Conservation (phyloP, 2,329 filamentous ascomycete species). For the Didymella sp. region DNA sequence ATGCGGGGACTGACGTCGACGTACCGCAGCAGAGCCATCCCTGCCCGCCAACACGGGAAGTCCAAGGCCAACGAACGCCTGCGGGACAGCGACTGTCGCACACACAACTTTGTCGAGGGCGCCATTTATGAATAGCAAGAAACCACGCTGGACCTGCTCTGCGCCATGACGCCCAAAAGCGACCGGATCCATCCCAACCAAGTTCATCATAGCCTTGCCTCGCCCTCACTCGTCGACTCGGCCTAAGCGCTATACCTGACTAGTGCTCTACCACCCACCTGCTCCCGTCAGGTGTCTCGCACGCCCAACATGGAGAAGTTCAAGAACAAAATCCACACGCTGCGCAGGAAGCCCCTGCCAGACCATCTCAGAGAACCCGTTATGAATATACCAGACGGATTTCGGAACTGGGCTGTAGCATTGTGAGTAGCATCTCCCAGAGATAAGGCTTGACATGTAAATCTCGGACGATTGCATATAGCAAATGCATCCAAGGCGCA, state of each 20-base stretch:
- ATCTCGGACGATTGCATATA: not conserved
- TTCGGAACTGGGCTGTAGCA: constrained; percentile 51
- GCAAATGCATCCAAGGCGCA: not conserved
- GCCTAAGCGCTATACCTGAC: constrained; percentile 22
- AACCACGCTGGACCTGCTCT: constrained; percentile 5
- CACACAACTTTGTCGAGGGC: not conserved
- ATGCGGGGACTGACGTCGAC: constrained; percentile 15
- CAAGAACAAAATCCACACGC: constrained; percentile 40
- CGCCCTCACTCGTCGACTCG: constrained; percentile 20
- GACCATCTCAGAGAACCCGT: constrained; percentile 35
- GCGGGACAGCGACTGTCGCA: constrained; percentile 2
- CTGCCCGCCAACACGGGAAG: constrained; percentile 12
- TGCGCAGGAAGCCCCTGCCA: constrained; percentile 35
- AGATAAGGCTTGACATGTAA: not conserved
- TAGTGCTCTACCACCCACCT: constrained; percentile 23
- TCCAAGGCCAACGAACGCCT: constrained; percentile 11
- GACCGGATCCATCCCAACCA: constrained; percentile 7
- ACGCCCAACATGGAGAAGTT: constrained; percentile 43
- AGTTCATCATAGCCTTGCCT: constrained; percentile 14
- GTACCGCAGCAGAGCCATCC: constrained; percentile 11
- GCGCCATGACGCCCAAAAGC: constrained; percentile 22
- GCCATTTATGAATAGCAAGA: not conserved
- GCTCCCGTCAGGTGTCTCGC: constrained; percentile 34
- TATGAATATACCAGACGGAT: constrained; percentile 31
- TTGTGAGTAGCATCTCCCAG: constrained; percentile 40